Evolutionary conservation across 2,329 filamentous ascomycete genomes (phyloP).

Genomic region (Stagonosporopsis chrysanthemi): DNA sequence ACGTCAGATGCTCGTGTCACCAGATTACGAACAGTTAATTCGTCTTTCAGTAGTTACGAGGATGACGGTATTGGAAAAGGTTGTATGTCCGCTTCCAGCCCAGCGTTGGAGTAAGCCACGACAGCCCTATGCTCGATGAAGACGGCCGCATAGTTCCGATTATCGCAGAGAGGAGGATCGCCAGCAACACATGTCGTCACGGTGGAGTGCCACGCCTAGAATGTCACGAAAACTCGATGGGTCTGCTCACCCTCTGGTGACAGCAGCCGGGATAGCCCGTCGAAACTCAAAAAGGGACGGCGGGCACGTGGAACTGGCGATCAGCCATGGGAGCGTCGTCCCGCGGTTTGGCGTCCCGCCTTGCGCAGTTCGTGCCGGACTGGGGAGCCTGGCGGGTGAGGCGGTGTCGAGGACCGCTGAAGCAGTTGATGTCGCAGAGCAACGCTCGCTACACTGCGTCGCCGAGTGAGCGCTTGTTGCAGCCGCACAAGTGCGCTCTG

Average conservation of each 20-base stretch:
- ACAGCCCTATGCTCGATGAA: slow-evolving; percentile 8
- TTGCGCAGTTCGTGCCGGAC: slow-evolving; percentile 17
- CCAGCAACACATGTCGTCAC: slow-evolving; percentile 29
- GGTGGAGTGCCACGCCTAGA: slow-evolving; percentile 9
- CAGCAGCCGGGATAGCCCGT: slow-evolving; percentile 20
- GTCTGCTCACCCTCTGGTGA: slow-evolving; percentile 25
- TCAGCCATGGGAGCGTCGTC: slow-evolving; percentile 24
- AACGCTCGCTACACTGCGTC: slow-evolving; percentile 2
- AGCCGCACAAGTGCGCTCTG: slow-evolving; percentile 13
- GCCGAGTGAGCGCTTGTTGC: slow-evolving; percentile 25
- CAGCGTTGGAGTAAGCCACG: slow-evolving; percentile 1
- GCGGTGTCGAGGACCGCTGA: slow-evolving; percentile 24
- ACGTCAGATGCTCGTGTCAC: slow-evolving; percentile 14
- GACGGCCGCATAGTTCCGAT: slow-evolving; percentile 9
- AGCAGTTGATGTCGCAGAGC: slow-evolving; percentile 14
- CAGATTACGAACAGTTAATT: neutral
- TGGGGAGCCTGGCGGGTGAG: slow-evolving; percentile 24
- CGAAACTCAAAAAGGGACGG: slow-evolving; percentile 16
- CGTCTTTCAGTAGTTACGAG: neutral
- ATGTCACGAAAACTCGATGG: slow-evolving; percentile 9
- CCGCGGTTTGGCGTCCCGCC: slow-evolving; percentile 21
- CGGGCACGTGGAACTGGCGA: slow-evolving; percentile 29
- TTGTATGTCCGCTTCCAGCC: slow-evolving; percentile 7
- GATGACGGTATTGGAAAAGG: slow-evolving; percentile 4
- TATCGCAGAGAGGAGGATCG: slow-evolving; percentile 10